phyloP scores from a whole-genome alignment of 176 grass and related monocot genomes.

The Oryza glaberrima region DNA sequence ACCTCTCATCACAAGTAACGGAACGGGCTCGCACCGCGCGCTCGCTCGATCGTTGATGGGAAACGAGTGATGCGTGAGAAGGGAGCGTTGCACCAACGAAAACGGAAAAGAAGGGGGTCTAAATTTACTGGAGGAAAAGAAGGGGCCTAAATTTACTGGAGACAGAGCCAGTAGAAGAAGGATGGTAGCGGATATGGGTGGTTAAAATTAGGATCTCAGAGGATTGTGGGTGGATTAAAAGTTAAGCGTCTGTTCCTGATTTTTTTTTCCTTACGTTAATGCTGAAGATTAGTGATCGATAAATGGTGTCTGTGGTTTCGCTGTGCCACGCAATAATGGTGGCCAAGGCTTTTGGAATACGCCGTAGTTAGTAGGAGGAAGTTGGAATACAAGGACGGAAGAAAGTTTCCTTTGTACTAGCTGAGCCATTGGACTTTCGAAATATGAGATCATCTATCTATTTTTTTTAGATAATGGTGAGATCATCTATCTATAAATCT shows the following conservation, averaged over 20 bases:
- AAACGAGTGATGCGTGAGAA: neutral
- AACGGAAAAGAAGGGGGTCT: conserved; percentile 22
- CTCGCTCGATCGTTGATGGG: neutral
- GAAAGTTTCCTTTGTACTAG: neutral
- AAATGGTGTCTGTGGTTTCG: conserved; percentile 24
- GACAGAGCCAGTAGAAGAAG: neutral
- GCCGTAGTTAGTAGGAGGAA: conserved; percentile 4
- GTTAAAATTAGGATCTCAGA: conserved; percentile 42
- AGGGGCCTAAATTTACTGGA: conserved; percentile 37
- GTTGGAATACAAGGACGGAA: neutral
- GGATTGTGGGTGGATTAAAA: neutral
- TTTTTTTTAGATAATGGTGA: neutral
- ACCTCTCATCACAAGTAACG: conserved; percentile 5
- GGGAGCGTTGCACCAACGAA: neutral
- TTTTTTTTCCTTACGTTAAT: conserved; percentile 35
- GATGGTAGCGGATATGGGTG: neutral
- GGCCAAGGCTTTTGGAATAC: conserved; percentile 32
- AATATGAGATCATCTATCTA: neutral
- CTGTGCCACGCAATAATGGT: conserved; percentile 29
- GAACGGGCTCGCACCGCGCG: neutral
- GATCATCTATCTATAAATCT: neutral
- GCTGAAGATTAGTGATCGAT: conserved; percentile 26
- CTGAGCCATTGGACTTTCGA: conserved; percentile 15
- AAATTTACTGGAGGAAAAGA: conserved; percentile 30
- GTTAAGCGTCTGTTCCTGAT: neutral